These are phyloP conservation scores for Aureobasidium zeae DNA, from an alignment of 2,329 filamentous ascomycete species.

Conservation along the genomic window DNA sequence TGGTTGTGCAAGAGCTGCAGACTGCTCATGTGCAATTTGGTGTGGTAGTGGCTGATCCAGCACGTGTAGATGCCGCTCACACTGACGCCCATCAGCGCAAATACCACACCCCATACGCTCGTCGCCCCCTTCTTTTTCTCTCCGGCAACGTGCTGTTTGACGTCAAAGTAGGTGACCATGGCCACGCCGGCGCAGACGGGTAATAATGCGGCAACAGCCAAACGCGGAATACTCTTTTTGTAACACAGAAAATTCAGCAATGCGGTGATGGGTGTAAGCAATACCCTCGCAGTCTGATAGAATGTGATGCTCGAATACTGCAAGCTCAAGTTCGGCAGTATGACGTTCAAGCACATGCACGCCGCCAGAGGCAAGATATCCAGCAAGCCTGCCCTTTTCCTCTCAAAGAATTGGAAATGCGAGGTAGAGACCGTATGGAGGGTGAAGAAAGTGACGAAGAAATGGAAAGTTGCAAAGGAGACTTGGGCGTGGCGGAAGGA, in stretches of 20 bases:
- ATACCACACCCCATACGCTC: conserved; percentile 50
- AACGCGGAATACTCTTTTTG: conserved; percentile 45
- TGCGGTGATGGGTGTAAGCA: conserved; percentile 57
- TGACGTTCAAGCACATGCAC: conserved; percentile 60
- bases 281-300: conserved; percentile 59
- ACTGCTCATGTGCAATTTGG: conserved; percentile 55
- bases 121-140: conserved; percentile 46
- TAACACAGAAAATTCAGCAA: conserved; percentile 57
- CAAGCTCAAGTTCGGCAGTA: conserved; percentile 58
- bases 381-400: conserved; percentile 45
- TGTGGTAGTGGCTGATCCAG: conserved; percentile 58
- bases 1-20: conserved; percentile 63
- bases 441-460: conserved; percentile 55
- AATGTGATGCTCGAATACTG: conserved; percentile 60
- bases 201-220: conserved; percentile 45
- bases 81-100: conserved; percentile 55
- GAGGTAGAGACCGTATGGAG: conserved; percentile 53
- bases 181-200: conserved; percentile 57
- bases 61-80: conserved; percentile 60
- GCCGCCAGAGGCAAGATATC: conserved; percentile 56
- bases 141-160: conserved; percentile 32
- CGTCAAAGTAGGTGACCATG: conserved; percentile 60
- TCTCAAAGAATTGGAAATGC: conserved; percentile 49
- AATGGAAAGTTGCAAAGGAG: conserved; percentile 61
- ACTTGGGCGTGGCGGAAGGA: conserved; percentile 15